These are phyloP conservation scores for Trichosporon coremiiforme DNA, from an alignment of 1,284 basidiomycete species.

Conservation along the genomic window DNA sequence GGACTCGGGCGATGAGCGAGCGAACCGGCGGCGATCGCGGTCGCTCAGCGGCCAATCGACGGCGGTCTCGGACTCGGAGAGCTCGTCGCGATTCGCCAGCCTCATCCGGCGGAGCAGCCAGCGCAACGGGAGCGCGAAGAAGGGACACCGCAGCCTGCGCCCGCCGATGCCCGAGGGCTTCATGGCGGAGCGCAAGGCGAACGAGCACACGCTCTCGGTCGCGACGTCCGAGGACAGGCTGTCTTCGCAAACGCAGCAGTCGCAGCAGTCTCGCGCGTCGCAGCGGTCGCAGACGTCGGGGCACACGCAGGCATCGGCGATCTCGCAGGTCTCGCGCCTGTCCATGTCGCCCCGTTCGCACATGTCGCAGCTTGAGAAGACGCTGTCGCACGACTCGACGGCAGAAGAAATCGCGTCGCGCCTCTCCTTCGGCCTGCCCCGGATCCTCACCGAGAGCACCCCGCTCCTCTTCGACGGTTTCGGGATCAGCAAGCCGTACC, in stretches of 20 bases:
- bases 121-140: conserved; percentile 3
- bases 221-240: background rate
- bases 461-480: conserved; percentile 35
- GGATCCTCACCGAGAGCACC: conserved; percentile 34
- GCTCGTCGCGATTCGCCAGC: conserved; percentile 12
- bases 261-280: conserved; percentile 8
- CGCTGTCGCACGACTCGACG: conserved; percentile 18
- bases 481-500: conserved; percentile 25
- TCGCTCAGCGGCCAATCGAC: conserved; percentile 17
- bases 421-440: conserved; percentile 48
- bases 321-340: background rate
- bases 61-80: conserved; percentile 6
- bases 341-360: background rate
- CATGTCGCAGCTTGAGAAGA: conserved; percentile 8
- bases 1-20: background rate
- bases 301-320: background rate
- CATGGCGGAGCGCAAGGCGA: background rate
- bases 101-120: conserved; percentile 22
- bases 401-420: conserved; percentile 28
- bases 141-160: background rate
- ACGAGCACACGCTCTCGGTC: conserved; percentile 14
- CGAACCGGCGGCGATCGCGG: conserved; percentile 21
- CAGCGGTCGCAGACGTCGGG: background rate
- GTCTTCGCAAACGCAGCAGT: conserved; percentile 8
- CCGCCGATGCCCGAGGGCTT: conserved; percentile 14